phyloP scores from a whole-genome alignment of 441 rosid genomes.

The Euphorbia celastroides region DNA sequence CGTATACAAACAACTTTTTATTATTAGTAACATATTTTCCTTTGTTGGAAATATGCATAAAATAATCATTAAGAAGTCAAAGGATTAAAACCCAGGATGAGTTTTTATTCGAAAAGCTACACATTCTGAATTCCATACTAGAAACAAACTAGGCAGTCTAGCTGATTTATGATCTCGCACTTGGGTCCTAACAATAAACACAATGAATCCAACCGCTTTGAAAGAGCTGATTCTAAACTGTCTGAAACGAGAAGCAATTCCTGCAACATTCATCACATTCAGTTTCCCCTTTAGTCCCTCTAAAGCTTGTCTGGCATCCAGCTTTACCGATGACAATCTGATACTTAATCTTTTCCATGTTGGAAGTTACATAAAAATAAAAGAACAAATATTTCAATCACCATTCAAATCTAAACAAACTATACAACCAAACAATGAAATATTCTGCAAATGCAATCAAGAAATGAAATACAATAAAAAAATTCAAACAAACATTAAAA shows the following conservation, averaged over 20 bases:
- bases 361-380: too few species aligned
- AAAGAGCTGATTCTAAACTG: slow-evolving; percentile 1
- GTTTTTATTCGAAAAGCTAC: not conserved
- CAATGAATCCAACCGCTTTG: not conserved
- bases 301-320: slow-evolving; percentile 79
- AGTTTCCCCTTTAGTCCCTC: slow-evolving; percentile 56
- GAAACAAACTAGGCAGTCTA: not conserved
- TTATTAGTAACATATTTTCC: too few species aligned
- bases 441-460: too few species aligned
- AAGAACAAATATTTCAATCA: too few species aligned
- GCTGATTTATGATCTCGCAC: not conserved
- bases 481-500: too few species aligned
- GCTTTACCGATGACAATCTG: too few species aligned
- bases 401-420: too few species aligned
- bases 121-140: not conserved
- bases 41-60: not conserved
- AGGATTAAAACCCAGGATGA: not conserved
- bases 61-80: not conserved
- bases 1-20: too few species aligned
- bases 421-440: too few species aligned
- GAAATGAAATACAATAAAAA: too few species aligned
- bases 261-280: slow-evolving; percentile 40
- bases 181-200: slow-evolving; percentile 1
- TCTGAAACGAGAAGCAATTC: slow-evolving; percentile 8
- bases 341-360: too few species aligned